Evolutionary conservation across 352 stramenopile species (phyloP), one percentile per base, ranked within the genome.

Genomic region (Phytophthora megakarya): DNA sequence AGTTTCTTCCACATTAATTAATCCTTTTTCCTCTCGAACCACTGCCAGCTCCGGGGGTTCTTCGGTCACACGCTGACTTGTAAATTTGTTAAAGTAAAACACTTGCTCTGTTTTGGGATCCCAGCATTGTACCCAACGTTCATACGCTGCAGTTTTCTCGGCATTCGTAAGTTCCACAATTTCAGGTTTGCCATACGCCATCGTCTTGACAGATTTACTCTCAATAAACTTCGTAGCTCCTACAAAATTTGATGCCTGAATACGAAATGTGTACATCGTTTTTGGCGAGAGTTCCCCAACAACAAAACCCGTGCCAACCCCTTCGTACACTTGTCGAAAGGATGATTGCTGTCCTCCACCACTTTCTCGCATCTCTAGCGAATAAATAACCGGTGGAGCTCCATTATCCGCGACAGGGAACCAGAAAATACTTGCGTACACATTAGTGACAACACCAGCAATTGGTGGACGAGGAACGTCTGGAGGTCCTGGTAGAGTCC

Each of bases 51-150:
- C 85, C 8, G 37, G 61, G 16, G 81, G 81, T 40, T 92, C 82
- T 4, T 86, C 70, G 0, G 68, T 86, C 30, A 88, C 81, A 13
- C 77, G 82, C 56, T 92, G 81, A 32, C 80, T 86, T 4, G 84
- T 92, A 25, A 85, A 91, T 64, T 89, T 89, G 70, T 97, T 93
- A 71, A 95, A 97, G 69, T 88, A 97, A 62, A 97, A 97, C 0
- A 95, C 81, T 54, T 92, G 73, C 59, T 96, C 86, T 9, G 84
- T 77, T 60, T 88, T 90, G 30, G 76, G 76, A 33, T 97, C 89
- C 89, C 89, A 97, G 72, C 87, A 97, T 58, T 93, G 85, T 10
- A 95, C 78, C 89, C 89, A 97, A 0, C 76, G 76, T 45, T 89
- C 76, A 42, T 79, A 82, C 0, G 65, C 61, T 33, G 64, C 47